These are phyloP conservation scores for Apiotrichum brassicae DNA, from an alignment of 1,284 basidiomycete genomes.

Conservation along the genomic window DNA sequence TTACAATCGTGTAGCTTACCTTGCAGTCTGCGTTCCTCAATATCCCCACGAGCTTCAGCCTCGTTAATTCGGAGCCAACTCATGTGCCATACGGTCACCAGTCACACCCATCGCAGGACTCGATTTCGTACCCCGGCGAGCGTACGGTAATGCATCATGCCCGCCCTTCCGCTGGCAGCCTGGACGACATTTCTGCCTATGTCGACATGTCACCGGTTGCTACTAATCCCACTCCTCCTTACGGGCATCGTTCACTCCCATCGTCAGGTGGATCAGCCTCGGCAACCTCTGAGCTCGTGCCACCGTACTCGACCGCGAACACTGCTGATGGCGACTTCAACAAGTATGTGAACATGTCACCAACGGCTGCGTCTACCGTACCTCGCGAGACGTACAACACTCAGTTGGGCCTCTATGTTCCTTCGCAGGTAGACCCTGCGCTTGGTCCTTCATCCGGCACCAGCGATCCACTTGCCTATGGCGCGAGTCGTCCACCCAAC, in stretches of 20 bases:
- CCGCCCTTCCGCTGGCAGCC: background rate
- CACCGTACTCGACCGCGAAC: background rate
- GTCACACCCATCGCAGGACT: constrained; percentile 3
- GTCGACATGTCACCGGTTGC: constrained; percentile 2
- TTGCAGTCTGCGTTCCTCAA: constrained; percentile 9
- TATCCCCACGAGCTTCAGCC: constrained; percentile 1
- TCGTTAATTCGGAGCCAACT: background rate
- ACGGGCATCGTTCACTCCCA: background rate
- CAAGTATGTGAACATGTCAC: constrained; percentile 12
- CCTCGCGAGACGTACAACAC: background rate
- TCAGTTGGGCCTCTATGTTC: constrained; percentile 1
- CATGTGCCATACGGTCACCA: constrained; percentile 10
- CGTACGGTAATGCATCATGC: constrained; percentile 1
- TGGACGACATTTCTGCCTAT: constrained; percentile 3
- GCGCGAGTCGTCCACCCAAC: background rate
- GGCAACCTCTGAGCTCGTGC: background rate
- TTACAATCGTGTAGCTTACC: no score
- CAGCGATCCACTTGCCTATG: background rate
- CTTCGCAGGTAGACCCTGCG: background rate
- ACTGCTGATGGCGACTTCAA: constrained; percentile 1
- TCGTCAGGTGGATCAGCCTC: background rate
- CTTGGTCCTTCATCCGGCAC: background rate
- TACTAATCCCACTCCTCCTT: background rate
- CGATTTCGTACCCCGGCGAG: constrained; percentile 10
- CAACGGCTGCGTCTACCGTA: background rate